Evolutionary conservation across 768 basidiomycete species (phyloP), one percentile per base, ranked within the genome.

Genomic region (Mycena rebaudengoi): DNA sequence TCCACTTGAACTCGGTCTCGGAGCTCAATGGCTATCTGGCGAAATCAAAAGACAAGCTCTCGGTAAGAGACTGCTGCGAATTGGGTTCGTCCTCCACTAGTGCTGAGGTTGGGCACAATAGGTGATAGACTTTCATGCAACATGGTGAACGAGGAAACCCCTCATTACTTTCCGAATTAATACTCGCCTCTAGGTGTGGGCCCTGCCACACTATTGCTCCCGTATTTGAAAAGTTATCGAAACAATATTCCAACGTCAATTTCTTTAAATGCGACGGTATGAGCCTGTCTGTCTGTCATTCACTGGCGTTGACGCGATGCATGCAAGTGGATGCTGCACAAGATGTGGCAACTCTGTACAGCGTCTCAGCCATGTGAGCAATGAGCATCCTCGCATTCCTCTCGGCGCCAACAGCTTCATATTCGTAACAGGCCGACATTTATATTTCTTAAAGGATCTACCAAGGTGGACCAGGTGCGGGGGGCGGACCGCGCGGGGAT

Each of bases 51-150:
- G 82, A 85, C 54, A 92, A 91, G 71, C 73, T 93, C 28, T 84
- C 90, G 23, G 92, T 92, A 56, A 64, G 79, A 59, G 13, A 21
- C 23, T 12, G 12, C 45, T 30, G 7, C 29, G 56, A 25, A 29
- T 39, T 51, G 40, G 7, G 20, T 37, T 29, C 23, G 2, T 12
- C 25, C 46, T 40, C 43, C 32, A 25, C 30, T 49, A 29, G 40
- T 64, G 46, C 39, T 32, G 60, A 33, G 44, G 64, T 37, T 41
- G 40, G 48, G 40, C 21, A 29, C 29, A 56, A 23, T 48, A 92
- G 91, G 89, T 95, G 62, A 92, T 95, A 63, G 93, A 95, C 76
- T 95, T 95, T 71, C 91, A 94, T 74, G 93, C 93, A 57, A 85
- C 88, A 64, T 95, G 93, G 93, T 92, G 67, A 67, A n/a, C n/a